phyloP scores from a whole-genome alignment of 2,329 filamentous ascomycete species.

The Aspergillus sp. region DNA sequence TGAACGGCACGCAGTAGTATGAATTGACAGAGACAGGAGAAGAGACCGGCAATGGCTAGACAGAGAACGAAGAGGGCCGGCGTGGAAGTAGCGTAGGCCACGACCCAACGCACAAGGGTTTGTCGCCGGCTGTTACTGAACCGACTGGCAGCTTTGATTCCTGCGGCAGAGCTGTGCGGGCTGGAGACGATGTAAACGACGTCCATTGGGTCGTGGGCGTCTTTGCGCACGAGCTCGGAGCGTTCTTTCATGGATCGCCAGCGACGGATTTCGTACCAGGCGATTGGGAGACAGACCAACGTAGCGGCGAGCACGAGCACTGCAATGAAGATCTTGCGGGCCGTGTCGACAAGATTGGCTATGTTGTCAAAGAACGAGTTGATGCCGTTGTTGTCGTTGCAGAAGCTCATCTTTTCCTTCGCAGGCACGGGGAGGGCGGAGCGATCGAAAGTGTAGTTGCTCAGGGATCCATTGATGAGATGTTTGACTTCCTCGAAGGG shows the following conservation, averaged over 20 bases:
- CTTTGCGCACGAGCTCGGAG: slow-evolving; percentile 63
- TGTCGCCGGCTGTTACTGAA: slow-evolving; percentile 65
- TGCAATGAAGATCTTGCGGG: slow-evolving; percentile 74
- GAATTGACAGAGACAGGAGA: slow-evolving; percentile 80
- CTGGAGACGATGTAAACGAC: slow-evolving; percentile 83
- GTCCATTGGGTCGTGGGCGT: slow-evolving; percentile 78
- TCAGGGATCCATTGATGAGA: slow-evolving; percentile 69
- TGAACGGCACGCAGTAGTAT: slow-evolving; percentile 72
- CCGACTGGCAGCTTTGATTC: slow-evolving; percentile 66
- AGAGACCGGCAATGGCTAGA: slow-evolving; percentile 76
- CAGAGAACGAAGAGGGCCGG: slow-evolving; percentile 84
- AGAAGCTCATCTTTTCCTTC: slow-evolving; percentile 83
- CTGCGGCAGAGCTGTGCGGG: slow-evolving; percentile 70
- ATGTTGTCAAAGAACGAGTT: slow-evolving; percentile 79
- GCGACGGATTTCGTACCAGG: slow-evolving; percentile 73
- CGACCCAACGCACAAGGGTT: slow-evolving; percentile 74
- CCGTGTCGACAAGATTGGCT: slow-evolving; percentile 63
- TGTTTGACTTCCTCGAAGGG: slow-evolving; percentile 80
- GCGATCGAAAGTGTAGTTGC: slow-evolving; percentile 74
- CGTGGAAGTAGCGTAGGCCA: slow-evolving; percentile 83
- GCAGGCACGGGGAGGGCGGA: slow-evolving; percentile 77
- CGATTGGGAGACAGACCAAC: slow-evolving; percentile 74
- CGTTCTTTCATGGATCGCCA: slow-evolving; percentile 73
- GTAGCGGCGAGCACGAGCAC: slow-evolving; percentile 71
- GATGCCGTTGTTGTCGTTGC: slow-evolving; percentile 79